Percentiles rank a stretch among this genome's conserved stretches.
Conservation (phyloP, 75 land plant species). For the Adiantum capillusveneris region DNA sequence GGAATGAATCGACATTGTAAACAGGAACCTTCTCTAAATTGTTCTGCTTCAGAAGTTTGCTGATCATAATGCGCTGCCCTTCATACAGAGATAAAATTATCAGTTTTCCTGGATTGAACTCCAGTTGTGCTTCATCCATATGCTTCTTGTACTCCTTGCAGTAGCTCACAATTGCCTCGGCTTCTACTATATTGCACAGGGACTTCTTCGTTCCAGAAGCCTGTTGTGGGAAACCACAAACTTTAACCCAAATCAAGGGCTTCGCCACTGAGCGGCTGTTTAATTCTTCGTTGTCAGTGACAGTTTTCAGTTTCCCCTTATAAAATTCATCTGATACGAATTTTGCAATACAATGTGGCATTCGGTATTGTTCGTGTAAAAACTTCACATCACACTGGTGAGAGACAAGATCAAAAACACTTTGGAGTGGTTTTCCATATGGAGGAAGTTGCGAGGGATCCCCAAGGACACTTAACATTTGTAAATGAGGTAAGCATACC, state of each 20-base stretch:
- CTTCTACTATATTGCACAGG: slow-evolving; percentile 1
- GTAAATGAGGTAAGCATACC: slow-evolving; percentile 3
- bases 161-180: slow-evolving; percentile 1
- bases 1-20: slow-evolving; percentile 4
- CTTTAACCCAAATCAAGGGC: slow-evolving; percentile 2
- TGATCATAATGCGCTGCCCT: slow-evolving; percentile 4
- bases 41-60: neutral
- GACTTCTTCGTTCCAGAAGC: slow-evolving; percentile 7
- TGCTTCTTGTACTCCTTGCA: slow-evolving; percentile 5
- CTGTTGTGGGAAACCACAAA: neutral
- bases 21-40: neutral
- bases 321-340: slow-evolving; percentile 6
- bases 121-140: neutral
- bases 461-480: slow-evolving; percentile 7
- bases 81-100: slow-evolving; percentile 1
- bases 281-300: neutral
- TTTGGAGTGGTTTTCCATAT: slow-evolving; percentile 9
- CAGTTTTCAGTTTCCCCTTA: slow-evolving; percentile 1
- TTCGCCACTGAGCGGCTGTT: neutral
- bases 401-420: slow-evolving; percentile 3
- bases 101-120: neutral
- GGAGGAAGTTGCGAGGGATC: slow-evolving; percentile 8
- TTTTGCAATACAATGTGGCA: neutral
- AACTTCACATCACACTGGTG: slow-evolving; percentile 4
- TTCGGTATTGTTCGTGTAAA: neutral